Percentiles rank a stretch among this genome's conserved stretches.
These are phyloP conservation scores for Sporothrix luriei DNA, from an alignment of 2,329 filamentous ascomycete species.

Conservation along the genomic window DNA sequence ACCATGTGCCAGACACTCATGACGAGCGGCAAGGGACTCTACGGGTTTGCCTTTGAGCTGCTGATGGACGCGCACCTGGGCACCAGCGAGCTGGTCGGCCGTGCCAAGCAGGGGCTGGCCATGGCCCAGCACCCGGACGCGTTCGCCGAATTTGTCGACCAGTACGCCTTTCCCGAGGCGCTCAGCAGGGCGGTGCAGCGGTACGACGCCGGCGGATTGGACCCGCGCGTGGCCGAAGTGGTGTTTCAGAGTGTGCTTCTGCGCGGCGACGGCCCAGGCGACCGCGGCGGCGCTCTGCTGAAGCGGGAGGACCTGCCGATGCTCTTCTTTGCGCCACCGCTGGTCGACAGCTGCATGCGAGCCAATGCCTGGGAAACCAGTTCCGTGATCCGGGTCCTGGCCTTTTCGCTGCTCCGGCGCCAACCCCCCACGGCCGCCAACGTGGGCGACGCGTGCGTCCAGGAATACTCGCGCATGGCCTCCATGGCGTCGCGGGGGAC, in stretches of 20 bases:
- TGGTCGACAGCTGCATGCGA: slow-evolving; percentile 46
- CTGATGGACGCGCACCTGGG: slow-evolving; percentile 38
- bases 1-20: background rate
- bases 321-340: slow-evolving; percentile 48
- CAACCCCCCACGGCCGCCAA: slow-evolving; percentile 31
- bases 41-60: slow-evolving; percentile 43
- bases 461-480: slow-evolving; percentile 47
- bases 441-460: slow-evolving; percentile 36
- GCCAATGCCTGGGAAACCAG: slow-evolving; percentile 48
- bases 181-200: background rate
- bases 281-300: background rate
- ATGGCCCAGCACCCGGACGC: slow-evolving; percentile 33
- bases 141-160: slow-evolving; percentile 39
- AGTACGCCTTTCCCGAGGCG: slow-evolving; percentile 34
- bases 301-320: slow-evolving; percentile 36
- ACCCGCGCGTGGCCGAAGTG: slow-evolving; percentile 41
- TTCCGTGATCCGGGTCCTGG: slow-evolving; percentile 43
- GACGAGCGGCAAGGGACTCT: slow-evolving; percentile 36
- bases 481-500: slow-evolving; percentile 42
- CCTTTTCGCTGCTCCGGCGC: slow-evolving; percentile 44
- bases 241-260: slow-evolving; percentile 36
- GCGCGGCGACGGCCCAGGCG: background rate
- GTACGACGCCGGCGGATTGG: slow-evolving; percentile 35
- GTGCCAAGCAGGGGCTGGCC: slow-evolving; percentile 35
- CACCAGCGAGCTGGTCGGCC: slow-evolving; percentile 37